Base-by-base conservation (phyloP, 2,329 filamentous ascomycete genomes). In the Trichoderma cornu-damae region DNA sequence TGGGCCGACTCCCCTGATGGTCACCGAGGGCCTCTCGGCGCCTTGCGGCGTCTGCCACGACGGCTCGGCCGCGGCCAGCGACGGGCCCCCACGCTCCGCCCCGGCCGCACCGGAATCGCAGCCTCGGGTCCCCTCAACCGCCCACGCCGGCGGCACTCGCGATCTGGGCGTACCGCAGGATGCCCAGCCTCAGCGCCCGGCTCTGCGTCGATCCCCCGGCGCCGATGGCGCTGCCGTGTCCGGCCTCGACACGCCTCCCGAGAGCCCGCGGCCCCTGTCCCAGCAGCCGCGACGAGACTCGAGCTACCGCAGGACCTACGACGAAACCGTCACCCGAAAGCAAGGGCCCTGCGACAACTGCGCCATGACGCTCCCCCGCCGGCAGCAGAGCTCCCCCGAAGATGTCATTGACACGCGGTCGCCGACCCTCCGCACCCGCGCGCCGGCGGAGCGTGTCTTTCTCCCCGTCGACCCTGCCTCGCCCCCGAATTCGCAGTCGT, bases 331-430 rank as follows among this genome's bases (percentile, higher is more conserved):
- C 24, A 85, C 81, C 42, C 82, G 80, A 68, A 79, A 81, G 58
- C 82, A 84, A 52, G 81, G 79, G 6, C 84, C 84, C 20, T 88
- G 85, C 67, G 82, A 86, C 61, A 88, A 87, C 69, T 88, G 85
- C 67, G 84, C 84, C 58, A 78, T 88, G 65, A 87, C 84, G 0
- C 70, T 88, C 6, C 85, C 85, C 0, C 66, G 64, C 14, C 65
- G 68, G 30, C 71, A 72, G 46, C 61, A 68, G n/a, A 64, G 63
- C 11, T 64, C 60, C 16, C 60, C 61, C 22, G 66, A 69, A 26
- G 65, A 66, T 24, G 70, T 69, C 56, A 69, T 68, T 32, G 75
- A 77, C n/a, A 65, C 68, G 2, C 73, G 74, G n/a, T 75, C 76
- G 1, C 83, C 83, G 28, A 84, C 81, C 3, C 70, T 87, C 42